Evolutionary conservation across 768 basidiomycete genomes (phyloP).

Genomic region (Austroboletus eburneus): DNA sequence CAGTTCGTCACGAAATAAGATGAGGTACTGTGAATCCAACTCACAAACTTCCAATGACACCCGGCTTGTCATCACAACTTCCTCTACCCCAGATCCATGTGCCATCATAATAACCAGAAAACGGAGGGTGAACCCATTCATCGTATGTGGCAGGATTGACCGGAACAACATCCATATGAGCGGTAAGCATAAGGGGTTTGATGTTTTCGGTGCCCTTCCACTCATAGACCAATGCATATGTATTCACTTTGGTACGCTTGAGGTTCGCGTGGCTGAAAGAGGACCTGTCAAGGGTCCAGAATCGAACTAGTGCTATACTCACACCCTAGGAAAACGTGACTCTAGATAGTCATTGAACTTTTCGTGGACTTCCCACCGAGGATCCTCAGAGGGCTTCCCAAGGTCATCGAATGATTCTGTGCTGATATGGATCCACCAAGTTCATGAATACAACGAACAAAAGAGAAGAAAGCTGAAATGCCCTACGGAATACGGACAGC

Average conservation of each 20-base stretch:
- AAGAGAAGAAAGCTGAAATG: background rate
- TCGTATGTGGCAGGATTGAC: constrained; percentile 42
- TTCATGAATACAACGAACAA: background rate
- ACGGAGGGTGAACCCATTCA: constrained; percentile 48
- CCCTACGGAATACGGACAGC: constrained; percentile 35
- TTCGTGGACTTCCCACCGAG: constrained; percentile 35
- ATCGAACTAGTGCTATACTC: constrained; percentile 14
- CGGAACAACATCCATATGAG: constrained; percentile 51
- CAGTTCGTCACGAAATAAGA: background rate
- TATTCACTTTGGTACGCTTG: constrained; percentile 52
- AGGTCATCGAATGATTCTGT: constrained; percentile 53
- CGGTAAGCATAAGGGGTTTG: constrained; percentile 53
- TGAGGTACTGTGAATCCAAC: constrained; percentile 3
- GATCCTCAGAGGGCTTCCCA: constrained; percentile 43
- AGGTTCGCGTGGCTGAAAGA: constrained; percentile 42
- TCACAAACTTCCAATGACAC: constrained; percentile 34
- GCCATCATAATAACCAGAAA: constrained; percentile 44
- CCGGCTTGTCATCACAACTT: constrained; percentile 41
- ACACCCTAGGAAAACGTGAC: constrained; percentile 60
- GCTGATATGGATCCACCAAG: too few relatives aligned
- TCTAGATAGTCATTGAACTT: constrained; percentile 24
- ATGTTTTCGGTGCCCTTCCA: constrained; percentile 52
- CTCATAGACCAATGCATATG: constrained; percentile 56
- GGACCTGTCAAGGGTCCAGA: background rate
- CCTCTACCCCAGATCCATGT: constrained; percentile 48